Evolutionary conservation across 2,329 filamentous ascomycete species (phyloP).

Genomic region (Blastomyces silverae): DNA sequence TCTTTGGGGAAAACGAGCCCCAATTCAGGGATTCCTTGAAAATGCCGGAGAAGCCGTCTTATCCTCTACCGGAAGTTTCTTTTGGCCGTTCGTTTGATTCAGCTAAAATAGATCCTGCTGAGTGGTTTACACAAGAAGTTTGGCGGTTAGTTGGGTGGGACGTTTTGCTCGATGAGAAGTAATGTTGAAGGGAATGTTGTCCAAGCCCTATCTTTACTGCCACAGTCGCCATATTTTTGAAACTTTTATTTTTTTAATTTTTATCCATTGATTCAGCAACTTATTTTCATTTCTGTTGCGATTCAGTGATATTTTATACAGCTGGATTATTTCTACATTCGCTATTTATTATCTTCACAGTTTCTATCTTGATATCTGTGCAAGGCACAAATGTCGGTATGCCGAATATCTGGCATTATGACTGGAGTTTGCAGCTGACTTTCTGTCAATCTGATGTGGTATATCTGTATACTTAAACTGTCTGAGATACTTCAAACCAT

Average conservation of each 20-base stretch:
- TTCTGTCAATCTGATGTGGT: background rate
- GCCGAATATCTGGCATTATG: background rate
- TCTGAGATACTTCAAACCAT: background rate
- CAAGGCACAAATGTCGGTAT: background rate
- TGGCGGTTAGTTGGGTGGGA: slow-evolving; percentile 56
- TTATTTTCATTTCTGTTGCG: background rate
- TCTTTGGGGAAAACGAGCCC: slow-evolving; percentile 35
- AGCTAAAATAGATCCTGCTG: slow-evolving; percentile 38
- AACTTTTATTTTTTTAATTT: background rate
- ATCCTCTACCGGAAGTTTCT: background rate
- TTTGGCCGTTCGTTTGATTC: background rate
- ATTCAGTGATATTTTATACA: background rate
- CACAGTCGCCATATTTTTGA: background rate
- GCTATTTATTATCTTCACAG: background rate
- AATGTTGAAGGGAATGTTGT: background rate
- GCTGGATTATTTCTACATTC: background rate
- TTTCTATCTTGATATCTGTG: background rate
- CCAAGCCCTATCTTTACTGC: background rate
- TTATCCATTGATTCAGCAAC: background rate
- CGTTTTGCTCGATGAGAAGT: slow-evolving; percentile 30
- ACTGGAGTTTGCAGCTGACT: background rate
- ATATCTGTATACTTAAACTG: background rate
- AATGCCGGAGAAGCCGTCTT: slow-evolving; percentile 21
- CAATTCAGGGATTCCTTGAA: slow-evolving; percentile 29
- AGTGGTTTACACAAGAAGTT: slow-evolving; percentile 52